Evolutionary conservation across 305 asterid genomes (phyloP).

Genomic region (Fraxinus xanthoxyloides): DNA sequence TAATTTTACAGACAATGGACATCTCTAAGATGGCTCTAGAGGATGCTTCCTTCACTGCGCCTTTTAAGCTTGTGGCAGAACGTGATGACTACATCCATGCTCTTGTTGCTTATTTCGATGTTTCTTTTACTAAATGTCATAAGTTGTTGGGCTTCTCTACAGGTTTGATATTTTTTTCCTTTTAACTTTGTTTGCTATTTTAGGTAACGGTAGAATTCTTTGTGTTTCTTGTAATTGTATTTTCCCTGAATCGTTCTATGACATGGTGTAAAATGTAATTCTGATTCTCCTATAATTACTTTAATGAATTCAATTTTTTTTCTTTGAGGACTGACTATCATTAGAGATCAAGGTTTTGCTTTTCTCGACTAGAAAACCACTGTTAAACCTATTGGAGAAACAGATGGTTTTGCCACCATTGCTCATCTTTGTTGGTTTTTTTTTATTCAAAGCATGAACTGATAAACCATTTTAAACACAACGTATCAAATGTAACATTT

Average conservation of each 20-base stretch:
- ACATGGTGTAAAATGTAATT: background rate
- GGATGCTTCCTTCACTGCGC: conserved; percentile 86
- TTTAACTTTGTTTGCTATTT: background rate
- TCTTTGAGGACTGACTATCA: background rate
- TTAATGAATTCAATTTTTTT: background rate
- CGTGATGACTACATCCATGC: conserved; percentile 93
- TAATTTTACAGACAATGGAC: conserved; percentile 74
- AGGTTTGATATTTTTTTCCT: conserved; percentile 36
- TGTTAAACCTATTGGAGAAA: background rate
- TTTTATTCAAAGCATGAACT: background rate
- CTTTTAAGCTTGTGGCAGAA: conserved; percentile 90
- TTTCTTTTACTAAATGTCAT: conserved; percentile 84
- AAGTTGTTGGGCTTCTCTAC: conserved; percentile 90
- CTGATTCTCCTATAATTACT: background rate
- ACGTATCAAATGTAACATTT: background rate
- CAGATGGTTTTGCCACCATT: background rate
- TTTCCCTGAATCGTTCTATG: background rate
- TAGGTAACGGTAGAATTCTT: background rate
- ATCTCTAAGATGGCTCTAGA: conserved; percentile 83
- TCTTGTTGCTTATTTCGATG: conserved; percentile 89
- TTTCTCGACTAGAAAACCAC: background rate
- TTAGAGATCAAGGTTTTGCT: background rate
- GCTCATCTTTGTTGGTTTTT: background rate
- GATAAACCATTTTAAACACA: background rate
- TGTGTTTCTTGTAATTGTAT: background rate